Percentiles rank a stretch among this genome's conserved stretches.
These are phyloP conservation scores for Clitocybe nebularis DNA, from an alignment of 1,284 basidiomycete species.

Conservation along the genomic window DNA sequence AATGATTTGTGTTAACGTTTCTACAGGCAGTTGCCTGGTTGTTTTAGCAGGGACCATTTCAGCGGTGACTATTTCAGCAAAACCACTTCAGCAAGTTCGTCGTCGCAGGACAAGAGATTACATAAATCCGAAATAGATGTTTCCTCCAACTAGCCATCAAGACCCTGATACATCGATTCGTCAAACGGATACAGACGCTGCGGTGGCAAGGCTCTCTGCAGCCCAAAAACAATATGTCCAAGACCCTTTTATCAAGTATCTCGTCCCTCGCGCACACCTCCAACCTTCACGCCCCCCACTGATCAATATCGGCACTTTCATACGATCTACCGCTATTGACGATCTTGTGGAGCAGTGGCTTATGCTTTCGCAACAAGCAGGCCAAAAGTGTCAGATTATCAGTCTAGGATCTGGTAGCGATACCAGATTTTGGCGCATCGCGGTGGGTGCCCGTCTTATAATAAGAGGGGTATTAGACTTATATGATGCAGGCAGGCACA, in stretches of 20 bases:
- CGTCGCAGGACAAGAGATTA: neutral
- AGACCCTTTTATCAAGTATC: conserved; percentile 65
- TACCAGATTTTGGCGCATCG: conserved; percentile 87
- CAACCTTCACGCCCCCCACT: conserved; percentile 73
- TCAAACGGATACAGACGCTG: conserved; percentile 41
- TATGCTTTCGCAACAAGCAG: conserved; percentile 31
- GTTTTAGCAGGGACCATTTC: too few species aligned
- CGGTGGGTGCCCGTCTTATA: conserved; percentile 50
- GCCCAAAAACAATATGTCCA: conserved; percentile 70
- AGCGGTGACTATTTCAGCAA: too few species aligned
- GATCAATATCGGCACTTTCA: conserved; percentile 94
- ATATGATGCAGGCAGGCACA: conserved; percentile 44
- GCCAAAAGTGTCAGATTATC: conserved; percentile 70
- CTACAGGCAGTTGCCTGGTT: neutral
- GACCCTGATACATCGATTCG: conserved; percentile 39
- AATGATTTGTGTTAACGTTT: neutral
- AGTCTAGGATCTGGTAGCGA: conserved; percentile 92
- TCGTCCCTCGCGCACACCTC: conserved; percentile 62
- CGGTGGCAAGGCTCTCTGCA: conserved; percentile 71
- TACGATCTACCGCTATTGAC: conserved; percentile 82
- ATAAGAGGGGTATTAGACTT: too few species aligned
- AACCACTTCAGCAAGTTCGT: too few species aligned
- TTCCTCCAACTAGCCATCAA: conserved; percentile 22
- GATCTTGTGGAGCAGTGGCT: conserved; percentile 75
- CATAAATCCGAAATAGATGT: conserved; percentile 15